A percentile compares a stretch with the other conserved stretches of the same genome.
phyloP scores from a whole-genome alignment of 1,284 basidiomycete species.

The Rhodotorula sp. region DNA sequence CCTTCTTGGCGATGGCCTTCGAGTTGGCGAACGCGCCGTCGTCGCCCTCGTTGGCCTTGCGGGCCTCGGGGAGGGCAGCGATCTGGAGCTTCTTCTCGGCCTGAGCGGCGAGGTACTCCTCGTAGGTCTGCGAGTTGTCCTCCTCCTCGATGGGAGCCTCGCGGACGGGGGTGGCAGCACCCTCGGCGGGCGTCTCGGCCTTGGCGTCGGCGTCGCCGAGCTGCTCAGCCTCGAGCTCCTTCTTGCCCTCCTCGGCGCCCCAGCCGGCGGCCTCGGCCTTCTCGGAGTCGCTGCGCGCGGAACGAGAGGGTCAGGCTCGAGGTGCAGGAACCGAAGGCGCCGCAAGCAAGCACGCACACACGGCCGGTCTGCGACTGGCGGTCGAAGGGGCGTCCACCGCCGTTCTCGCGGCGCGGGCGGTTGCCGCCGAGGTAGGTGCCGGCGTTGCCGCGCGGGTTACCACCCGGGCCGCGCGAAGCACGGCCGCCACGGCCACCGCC shows the following conservation, averaged over 20 bases:
- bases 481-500: conserved; percentile 33
- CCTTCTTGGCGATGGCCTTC: conserved; percentile 37
- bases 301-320: conserved; percentile 2
- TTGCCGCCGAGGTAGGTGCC: conserved; percentile 43
- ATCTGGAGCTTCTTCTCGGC: conserved; percentile 38
- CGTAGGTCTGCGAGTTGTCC: conserved; percentile 48
- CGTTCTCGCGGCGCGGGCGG: conserved; percentile 44
- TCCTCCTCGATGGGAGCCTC: conserved; percentile 43
- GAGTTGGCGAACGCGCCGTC: conserved; percentile 32
- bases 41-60: conserved; percentile 45
- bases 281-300: conserved; percentile 33
- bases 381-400: conserved; percentile 42
- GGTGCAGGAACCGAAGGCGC: no score
- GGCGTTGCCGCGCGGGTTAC: conserved; percentile 41
- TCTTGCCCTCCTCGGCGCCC: conserved; percentile 42
- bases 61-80: conserved; percentile 38
- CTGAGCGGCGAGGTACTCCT: conserved; percentile 47
- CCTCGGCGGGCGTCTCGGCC: conserved; percentile 35
- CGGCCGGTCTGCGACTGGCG: conserved; percentile 41
- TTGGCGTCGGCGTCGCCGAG: conserved; percentile 39
- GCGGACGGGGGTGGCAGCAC: conserved; percentile 40
- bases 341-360: conserved; percentile 20
- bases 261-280: conserved; percentile 41
- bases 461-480: conserved; percentile 20
- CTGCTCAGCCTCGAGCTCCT: conserved; percentile 42